These are phyloP conservation scores for Elaeagnus macrophylla DNA, from an alignment of 306 rosid genomes.

Conservation along the genomic window DNA sequence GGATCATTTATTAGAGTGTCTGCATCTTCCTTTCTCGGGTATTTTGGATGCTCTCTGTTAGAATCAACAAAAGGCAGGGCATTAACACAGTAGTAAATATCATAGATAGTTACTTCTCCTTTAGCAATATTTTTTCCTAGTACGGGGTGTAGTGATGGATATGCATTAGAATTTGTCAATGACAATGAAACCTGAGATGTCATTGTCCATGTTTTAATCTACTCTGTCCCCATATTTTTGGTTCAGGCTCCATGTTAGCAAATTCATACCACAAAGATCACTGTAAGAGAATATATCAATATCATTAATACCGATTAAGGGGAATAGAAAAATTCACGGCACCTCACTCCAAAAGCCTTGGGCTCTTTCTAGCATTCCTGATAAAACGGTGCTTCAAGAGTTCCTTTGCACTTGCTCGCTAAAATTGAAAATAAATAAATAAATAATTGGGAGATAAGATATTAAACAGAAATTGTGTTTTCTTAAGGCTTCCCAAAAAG, in stretches of 20 bases:
- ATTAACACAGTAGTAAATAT: conserved; percentile 23
- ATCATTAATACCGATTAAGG: no score
- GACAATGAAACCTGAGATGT: conserved; percentile 7
- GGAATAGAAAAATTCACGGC: background rate
- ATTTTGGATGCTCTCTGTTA: conserved; percentile 85
- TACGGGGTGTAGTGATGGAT: conserved; percentile 9
- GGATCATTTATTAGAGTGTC: conserved; percentile 46
- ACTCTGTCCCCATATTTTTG: no score
- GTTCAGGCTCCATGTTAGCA: no score
- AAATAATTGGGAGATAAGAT: background rate
- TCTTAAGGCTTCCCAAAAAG: no score
- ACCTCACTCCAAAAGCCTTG: conserved; percentile 94
- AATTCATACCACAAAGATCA: no score
- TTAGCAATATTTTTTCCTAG: conserved; percentile 2
- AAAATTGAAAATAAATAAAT: conserved; percentile 29
- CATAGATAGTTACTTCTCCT: conserved; percentile 2
- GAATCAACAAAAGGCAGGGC: conserved; percentile 24
- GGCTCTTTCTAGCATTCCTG: conserved; percentile 76
- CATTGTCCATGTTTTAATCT: background rate
- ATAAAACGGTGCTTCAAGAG: conserved; percentile 88
- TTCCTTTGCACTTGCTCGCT: conserved; percentile 98
- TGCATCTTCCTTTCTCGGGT: conserved; percentile 58
- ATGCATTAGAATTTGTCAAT: conserved; percentile 9
- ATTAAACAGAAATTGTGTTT: background rate
- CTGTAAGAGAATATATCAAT: no score